Base-by-base conservation (phyloP, 805 yeast genomes). In the Wickerhamomyces canadensis region DNA sequence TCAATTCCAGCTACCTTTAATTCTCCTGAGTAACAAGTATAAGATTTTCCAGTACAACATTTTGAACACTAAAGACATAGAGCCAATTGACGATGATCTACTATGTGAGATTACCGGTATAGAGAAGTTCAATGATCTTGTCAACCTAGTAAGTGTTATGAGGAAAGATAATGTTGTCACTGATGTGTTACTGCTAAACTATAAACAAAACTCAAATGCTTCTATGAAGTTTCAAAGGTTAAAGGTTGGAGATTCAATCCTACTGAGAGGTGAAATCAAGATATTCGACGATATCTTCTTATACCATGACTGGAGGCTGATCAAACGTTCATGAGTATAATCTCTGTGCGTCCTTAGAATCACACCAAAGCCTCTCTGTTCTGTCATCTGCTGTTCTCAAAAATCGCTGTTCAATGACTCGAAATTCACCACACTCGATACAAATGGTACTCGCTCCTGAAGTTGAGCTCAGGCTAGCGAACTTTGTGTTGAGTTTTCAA, bases 11-110 rank as follows among this genome's bases (percentile, higher is more conserved):
- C 22, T 41, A 12, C 54, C 55, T 4, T 16, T 53, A 2, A 34
- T 43, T 4, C 37, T 41, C 8, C 33, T 53, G 8, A 51, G 45
- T 25, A 45, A 45, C 28, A 50, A 54, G 57, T 49, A 48, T 27
- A 42, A 38, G 16, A 43, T 49, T 12, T 40, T 41, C 17, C 46
- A 45, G n/a, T 30, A 41, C 16, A 30, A 15, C 1, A 45, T 35
- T 25, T 14, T 43, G 1, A 25, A 41, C 22, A 16, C 33, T 3
- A 26, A 17, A 22, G 36, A 30, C 14, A 28, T 23, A 6, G 27
- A 29, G 6, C 15, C 23, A 5, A 19, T 5, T 13, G 18, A 5
- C 10, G 24, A 5, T 5, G 24, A 29, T 3, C 25, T 35, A 1
- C 25, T 42, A 10, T 40, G 27, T 19, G 31, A 25, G 5, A 34